Base-by-base conservation (phyloP, 1,284 basidiomycete species). In the Amylostereum chailletii region DNA sequence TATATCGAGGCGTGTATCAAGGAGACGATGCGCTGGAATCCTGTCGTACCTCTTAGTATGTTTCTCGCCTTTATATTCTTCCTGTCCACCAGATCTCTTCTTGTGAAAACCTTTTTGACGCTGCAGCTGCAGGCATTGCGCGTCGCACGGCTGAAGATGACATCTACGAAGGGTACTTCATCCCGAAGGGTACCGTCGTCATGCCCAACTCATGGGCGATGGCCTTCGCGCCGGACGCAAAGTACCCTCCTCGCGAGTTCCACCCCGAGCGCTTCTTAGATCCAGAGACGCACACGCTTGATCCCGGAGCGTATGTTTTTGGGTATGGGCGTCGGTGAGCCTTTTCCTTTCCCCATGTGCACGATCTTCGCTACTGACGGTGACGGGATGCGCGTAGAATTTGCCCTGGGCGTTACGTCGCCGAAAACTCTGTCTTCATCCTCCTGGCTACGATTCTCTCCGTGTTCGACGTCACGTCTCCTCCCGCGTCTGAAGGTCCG, bases 1-100 rank as follows among this genome's bases (percentile, higher is more conserved):
- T 60, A 60, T 42, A 42, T 54, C 9, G 48, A 56, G 41, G 57
- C 57, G 6, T 39, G 58, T 26, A 36, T 57, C 4, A 48, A 45
- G 32, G 50, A 51, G 31, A 31, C 34, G 11, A 32, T 42, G 30
- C 47, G 47, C 31, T 48, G 47, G 47, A 29, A 32, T 9, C 47
- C 47, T 8, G 19, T 19, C 19, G 19, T 19, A 19, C 19, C 19
- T 19, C 19, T 19, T 19, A 19, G 19, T 19, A 19, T 19, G 19
- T 19, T 19, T 19, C 19, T 19, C 19, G 19, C 19, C 19, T 19
- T 19, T 19, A 19, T 19, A 1, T 19, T 19, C 19, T 19, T 19
- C 19, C 19, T 19, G 19, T 19, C 19, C 19, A 19, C 19, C 19
- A 19, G 19, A 19, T 19, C 19, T 19, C 19, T 19, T 19, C 19